Conservation (phyloP, 768 basidiomycete genomes). For the Hydnomerulius pinastri region DNA sequence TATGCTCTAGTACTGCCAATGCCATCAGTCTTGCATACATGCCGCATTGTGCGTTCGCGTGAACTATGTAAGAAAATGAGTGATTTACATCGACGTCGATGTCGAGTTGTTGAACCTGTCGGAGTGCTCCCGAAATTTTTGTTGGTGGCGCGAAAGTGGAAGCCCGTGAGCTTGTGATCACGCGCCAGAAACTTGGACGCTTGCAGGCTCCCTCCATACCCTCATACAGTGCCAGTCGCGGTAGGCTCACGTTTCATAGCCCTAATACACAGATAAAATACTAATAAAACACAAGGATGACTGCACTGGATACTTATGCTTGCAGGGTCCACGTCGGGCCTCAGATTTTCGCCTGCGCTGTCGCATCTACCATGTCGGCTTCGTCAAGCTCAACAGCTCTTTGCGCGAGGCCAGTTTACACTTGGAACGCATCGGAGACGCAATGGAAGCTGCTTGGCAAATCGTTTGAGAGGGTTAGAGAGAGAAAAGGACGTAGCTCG, state of each 20-base stretch:
- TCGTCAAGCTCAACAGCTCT: conserved; percentile 15
- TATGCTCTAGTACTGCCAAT: conserved; percentile 41
- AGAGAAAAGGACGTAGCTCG: conserved; percentile 2
- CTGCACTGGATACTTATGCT: conserved; percentile 74
- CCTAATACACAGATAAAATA: not conserved
- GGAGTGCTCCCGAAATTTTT: not conserved
- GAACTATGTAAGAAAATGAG: not conserved
- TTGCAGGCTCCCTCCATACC: conserved; percentile 9
- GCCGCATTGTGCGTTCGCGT: not conserved
- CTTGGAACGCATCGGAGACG: not conserved
- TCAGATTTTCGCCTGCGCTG: conserved; percentile 44
- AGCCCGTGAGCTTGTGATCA: not conserved
- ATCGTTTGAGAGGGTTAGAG: not conserved
- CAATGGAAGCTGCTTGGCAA: conserved; percentile 6
- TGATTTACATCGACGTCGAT: not conserved
- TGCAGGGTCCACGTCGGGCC: conserved; percentile 79
- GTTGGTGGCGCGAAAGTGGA: not conserved
- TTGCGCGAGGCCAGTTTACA: conserved; percentile 9
- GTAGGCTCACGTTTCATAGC: conserved; percentile 30
- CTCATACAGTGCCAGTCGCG: conserved; percentile 42
- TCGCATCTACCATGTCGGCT: conserved; percentile 34
- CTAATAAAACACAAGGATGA: conserved; percentile 56
- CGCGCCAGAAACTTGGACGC: not conserved
- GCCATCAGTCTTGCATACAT: conserved; percentile 20
- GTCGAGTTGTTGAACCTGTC: not conserved